Conservation (phyloP, 2,329 filamentous ascomycete genomes). For the Neurospora crassa region DNA sequence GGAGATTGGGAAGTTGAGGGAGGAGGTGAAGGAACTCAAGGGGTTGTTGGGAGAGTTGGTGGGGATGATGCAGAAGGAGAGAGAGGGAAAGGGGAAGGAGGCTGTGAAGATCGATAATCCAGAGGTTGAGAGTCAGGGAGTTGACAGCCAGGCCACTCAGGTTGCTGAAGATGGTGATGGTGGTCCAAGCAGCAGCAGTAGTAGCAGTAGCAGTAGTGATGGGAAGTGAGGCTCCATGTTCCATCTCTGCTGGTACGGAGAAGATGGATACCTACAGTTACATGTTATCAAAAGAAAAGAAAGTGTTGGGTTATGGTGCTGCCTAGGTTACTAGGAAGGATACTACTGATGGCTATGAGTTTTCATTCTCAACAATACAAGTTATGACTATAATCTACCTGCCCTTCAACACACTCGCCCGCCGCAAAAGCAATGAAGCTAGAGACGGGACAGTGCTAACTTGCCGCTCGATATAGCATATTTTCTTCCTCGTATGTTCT, state of each 20-base stretch:
- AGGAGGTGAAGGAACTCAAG: conserved; percentile 50
- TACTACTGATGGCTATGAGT: no score
- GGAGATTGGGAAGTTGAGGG: conserved; percentile 52
- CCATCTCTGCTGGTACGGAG: not conserved
- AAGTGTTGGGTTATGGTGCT: no score
- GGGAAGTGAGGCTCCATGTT: not conserved
- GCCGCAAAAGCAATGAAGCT: no score
- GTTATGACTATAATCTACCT: no score
- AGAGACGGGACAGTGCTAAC: no score
- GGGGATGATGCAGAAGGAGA: conserved; percentile 11
- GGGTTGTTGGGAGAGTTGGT: conserved; percentile 28
- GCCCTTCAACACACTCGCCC: no score
- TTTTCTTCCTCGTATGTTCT: no score
- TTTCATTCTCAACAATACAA: no score
- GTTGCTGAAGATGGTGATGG: not conserved
- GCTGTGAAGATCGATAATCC: not conserved
- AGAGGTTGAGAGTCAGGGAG: not conserved
- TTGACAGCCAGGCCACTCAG: not conserved
- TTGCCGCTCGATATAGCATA: no score
- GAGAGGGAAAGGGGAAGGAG: conserved; percentile 1
- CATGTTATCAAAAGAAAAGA: no score
- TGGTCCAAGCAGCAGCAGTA: not conserved
- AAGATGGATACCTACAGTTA: not conserved
- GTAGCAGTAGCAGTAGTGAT: not conserved
- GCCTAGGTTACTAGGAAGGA: no score